A percentile compares a stretch with the other conserved stretches of the same genome.
Conservation (phyloP, 371 early-diverging fungal genomes). For the Phascolomyces articulosus region DNA sequence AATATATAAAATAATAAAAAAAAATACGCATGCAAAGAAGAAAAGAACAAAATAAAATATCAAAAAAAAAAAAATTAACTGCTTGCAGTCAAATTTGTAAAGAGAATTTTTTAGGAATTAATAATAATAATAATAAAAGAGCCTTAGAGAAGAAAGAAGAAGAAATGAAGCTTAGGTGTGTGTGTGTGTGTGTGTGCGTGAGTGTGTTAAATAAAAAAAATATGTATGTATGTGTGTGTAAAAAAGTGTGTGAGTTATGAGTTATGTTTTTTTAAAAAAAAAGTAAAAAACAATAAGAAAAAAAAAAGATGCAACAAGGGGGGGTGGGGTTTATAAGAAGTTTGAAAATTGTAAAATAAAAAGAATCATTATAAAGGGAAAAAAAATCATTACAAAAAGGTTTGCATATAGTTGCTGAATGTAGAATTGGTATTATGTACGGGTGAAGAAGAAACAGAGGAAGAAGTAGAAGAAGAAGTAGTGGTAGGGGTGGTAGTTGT, state of each 20-base stretch:
- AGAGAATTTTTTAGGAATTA: not conserved
- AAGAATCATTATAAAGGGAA: not conserved
- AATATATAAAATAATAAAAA: constrained; percentile 11
- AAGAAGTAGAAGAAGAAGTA: not conserved
- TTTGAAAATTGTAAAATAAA: not conserved
- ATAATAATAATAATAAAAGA: not conserved
- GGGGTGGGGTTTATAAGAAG: not conserved
- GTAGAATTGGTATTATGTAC: constrained; percentile 5
- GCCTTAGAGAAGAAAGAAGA: not conserved
- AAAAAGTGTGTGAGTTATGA: no score
- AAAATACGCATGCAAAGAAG: constrained; percentile 10
- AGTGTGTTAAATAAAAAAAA: not conserved
- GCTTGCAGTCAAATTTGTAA: constrained; percentile 3
- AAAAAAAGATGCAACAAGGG: not conserved
- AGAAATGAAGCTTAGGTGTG: constrained; percentile 1
- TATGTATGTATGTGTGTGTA: not conserved
- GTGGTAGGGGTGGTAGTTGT: not conserved
- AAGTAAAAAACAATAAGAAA: no score
- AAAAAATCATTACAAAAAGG: constrained; percentile 14
- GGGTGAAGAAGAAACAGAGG: not conserved
- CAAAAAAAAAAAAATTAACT: constrained; percentile 5
- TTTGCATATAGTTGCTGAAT: constrained; percentile 34
- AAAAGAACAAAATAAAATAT: constrained; percentile 11
- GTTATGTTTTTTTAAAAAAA: no score
- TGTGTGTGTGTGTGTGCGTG: not conserved